Base-by-base conservation (phyloP, 352 stramenopile species). In the Globisporangium recalcitrans region DNA sequence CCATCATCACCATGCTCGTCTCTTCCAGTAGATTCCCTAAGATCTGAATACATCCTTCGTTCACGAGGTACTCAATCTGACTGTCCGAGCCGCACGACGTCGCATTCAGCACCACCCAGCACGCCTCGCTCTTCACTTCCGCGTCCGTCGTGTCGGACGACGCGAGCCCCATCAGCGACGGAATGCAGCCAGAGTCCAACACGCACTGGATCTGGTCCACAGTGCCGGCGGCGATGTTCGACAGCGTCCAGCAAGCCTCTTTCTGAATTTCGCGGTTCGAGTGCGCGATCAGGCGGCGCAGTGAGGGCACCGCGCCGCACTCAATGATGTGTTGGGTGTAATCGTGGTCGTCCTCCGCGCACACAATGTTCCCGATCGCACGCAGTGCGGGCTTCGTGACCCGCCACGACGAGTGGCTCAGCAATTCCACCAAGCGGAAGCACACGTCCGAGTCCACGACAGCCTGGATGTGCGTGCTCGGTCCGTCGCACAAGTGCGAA, bases 321-420 rank as follows among this genome's bases (percentile, higher is more conserved):
- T 99, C 95, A 58, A 99, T 95, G 62, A 99, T 98, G 60, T 98
- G 89, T 77, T 94, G 85, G 63, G 85, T 94, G 67, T 95, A 95
- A 71, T 95, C 85, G 49, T 95, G 85, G 60, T 94, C 93, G 64
- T 98, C 97, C 73, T 99, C 97, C 3, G 96, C 97, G 68, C 96
- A 99, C 40, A 99, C 97, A 75, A 99, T 98, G 73, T 99, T 99
- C n/a, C 97, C 97, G 69, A 99, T 98, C 16, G 97, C 98, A 21
- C 97, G 84, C 26, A 99, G 70, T 5, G 97, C 97, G 13, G 97
- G 97, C 67, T 99, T 99, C 10, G 94, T 98, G 0, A 99, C 96
- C 34, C 95, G 88, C 87, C 96, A 98, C 46, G 86, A 98, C 63
- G 67, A 96, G 77, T 88, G 88, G 61, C 82, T 80, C 22, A 99